phyloP scores from a whole-genome alignment of 1,284 basidiomycete genomes.

The Volvariella surrecta region DNA sequence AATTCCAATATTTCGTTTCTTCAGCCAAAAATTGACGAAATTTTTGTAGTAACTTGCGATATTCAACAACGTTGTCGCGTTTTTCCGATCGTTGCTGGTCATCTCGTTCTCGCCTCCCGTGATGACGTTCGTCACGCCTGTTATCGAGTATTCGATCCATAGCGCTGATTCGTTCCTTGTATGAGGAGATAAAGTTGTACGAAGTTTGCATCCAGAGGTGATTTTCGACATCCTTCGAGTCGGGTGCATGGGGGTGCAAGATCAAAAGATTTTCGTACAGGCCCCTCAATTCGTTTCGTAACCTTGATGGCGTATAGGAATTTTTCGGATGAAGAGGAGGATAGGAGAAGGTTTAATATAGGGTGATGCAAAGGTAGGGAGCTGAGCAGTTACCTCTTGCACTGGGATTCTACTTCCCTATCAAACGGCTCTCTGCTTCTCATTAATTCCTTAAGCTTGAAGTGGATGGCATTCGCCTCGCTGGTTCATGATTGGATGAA shows the following conservation, averaged over 20 bases:
- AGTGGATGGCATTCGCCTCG: slow-evolving; percentile 63
- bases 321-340: not conserved
- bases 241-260: slow-evolving; percentile 62
- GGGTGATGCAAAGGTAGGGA: no score
- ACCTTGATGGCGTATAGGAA: slow-evolving; percentile 1
- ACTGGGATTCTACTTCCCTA: slow-evolving; percentile 74
- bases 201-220: slow-evolving; percentile 91
- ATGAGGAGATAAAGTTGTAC: slow-evolving; percentile 77
- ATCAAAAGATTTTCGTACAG: slow-evolving; percentile 72
- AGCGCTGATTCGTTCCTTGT: slow-evolving; percentile 66
- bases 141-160: slow-evolving; percentile 57
- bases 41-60: slow-evolving; percentile 78
- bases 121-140: slow-evolving; percentile 33
- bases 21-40: slow-evolving; percentile 82
- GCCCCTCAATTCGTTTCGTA: slow-evolving; percentile 55
- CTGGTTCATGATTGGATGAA: slow-evolving; percentile 23
- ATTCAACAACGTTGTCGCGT: slow-evolving; percentile 49
- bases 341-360: no score
- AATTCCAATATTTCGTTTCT: slow-evolving; percentile 85
- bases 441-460: slow-evolving; percentile 61
- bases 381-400: slow-evolving; percentile 75
- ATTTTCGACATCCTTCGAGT: slow-evolving; percentile 75
- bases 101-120: slow-evolving; percentile 23
- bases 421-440: slow-evolving; percentile 72
- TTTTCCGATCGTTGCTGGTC: slow-evolving; percentile 24